These are phyloP conservation scores for Microbotryum violaceum DNA, from an alignment of 1,284 basidiomycete species.

Conservation along the genomic window DNA sequence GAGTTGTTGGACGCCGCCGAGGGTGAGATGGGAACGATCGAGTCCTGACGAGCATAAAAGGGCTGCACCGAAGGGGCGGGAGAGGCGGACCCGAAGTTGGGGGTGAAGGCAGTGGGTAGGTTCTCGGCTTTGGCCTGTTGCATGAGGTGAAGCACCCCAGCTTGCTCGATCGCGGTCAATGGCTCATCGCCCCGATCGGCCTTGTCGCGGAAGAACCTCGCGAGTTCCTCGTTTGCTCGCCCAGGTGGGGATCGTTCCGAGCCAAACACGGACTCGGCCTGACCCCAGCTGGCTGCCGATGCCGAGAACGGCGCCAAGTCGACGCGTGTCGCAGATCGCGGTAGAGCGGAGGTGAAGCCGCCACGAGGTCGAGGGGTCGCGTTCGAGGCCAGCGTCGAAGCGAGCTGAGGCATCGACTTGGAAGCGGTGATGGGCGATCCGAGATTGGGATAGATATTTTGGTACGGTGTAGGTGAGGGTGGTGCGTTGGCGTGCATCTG, in stretches of 20 bases:
- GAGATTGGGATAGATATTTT: constrained; percentile 1
- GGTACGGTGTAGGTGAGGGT: neutral
- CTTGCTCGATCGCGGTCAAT: constrained; percentile 23
- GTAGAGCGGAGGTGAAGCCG: neutral
- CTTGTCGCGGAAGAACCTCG: constrained; percentile 22
- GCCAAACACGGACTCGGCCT: neutral
- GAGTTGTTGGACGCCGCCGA: neutral
- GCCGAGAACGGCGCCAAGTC: neutral
- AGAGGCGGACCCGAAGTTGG: constrained; percentile 13
- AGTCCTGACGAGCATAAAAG: neutral
- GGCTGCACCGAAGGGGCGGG: neutral
- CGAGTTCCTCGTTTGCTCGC: constrained; percentile 21
- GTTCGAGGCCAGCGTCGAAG: neutral
- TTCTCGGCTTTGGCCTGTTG: constrained; percentile 19
- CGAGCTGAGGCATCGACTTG: constrained; percentile 17
- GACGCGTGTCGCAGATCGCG: neutral
- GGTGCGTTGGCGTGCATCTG: neutral
- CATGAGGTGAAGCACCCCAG: constrained; percentile 23
- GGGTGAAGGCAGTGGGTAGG: constrained; percentile 29
- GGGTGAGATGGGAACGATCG: neutral
- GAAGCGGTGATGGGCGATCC: constrained; percentile 4
- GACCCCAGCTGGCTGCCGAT: neutral
- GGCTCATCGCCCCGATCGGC: constrained; percentile 19
- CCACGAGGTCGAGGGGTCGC: too few relatives aligned
- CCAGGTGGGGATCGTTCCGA: neutral